Base-by-base conservation (phyloP, 2,329 filamentous ascomycete genomes). In the Talaromyces funiculosus region DNA sequence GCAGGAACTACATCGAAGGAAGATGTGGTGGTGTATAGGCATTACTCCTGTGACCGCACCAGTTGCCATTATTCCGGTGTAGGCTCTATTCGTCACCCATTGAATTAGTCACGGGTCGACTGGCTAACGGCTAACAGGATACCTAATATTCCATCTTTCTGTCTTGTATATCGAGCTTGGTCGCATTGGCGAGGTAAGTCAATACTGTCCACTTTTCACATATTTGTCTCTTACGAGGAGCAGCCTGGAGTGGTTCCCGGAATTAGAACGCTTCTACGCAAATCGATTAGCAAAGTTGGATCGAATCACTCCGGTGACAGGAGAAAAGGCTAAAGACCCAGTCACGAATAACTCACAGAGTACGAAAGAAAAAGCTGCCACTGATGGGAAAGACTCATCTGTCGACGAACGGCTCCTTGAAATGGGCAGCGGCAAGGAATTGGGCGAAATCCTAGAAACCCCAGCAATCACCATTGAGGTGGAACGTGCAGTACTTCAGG, bases 141-240 rank as follows among this genome's bases (percentile, higher is more conserved):
- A 64, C 92, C 93, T 37, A 97, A 99, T 72, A 80, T 99, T 12
- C 94, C 94, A 18, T 97, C 97, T 80, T 97, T 97, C 80, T 99
- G 97, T 74, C 84, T 97, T 43, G 85, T 85, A 18, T 99, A 95
- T 78, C 85, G 94, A 65, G 79, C 91, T 26, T 97, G 90, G 88
- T 95, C 90, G 20, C 91, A 96, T 75, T 96, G 90, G 86, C 85
- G 88, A 75, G 81, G 81, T 82, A 64, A 62, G 74, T 68, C 71
- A 4, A 35, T 69, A 67, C 40, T 4, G 33, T 64, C n/a, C n/a
- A n/a, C n/a, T n/a, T n/a, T n/a, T n/a, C n/a, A n/a, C n/a, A n/a
- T n/a, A n/a, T n/a, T n/a, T n/a, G n/a, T n/a, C n/a, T n/a, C n/a
- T n/a, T n/a, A n/a, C n/a, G n/a, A n/a, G n/a, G n/a, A n/a, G n/a